Base-by-base conservation (phyloP, 2,329 filamentous ascomycete species). In the Didymella arachidicola region DNA sequence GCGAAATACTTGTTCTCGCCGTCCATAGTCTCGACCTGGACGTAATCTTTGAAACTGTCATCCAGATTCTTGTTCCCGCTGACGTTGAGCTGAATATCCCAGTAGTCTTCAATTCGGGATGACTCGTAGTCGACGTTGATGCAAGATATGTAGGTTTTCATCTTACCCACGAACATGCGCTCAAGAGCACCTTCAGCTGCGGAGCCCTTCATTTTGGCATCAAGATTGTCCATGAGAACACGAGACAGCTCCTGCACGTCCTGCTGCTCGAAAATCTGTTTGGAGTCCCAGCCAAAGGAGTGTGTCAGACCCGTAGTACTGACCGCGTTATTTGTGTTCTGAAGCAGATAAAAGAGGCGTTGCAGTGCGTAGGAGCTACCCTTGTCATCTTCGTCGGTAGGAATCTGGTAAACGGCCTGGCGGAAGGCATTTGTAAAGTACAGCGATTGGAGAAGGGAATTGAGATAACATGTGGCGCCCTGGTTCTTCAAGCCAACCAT, bases 1-100 rank as follows among this genome's bases (percentile, higher is more conserved):
- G 95, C 95, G 76, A 92, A 95, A 74, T 99, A 99, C 77, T 98
- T 96, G 81, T 99, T 99, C 76, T 99, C 96, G 39, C 95, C 95
- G 66, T 98, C 93, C 78, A 99, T 89, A 32, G 93, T 96, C 78
- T 99, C 95, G 34, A 97, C 94, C 72, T 96, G 89, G 67, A 99
- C 89, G 75, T 99, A 99, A 77, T 98, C 93, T 73, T 89, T 89
- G 82, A 99, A 98, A 73, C 94, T 98, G 70, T 96, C 93, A 63
- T 96, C 89, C 30, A 99, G 82, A 61, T 91, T 94, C 79, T 92
- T 93, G 83, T 97, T 97, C 30, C 93, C 93, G 63, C 91, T 90
- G 49, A 99, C 96, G 67, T 98, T 99, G 67, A 99, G 86, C 76
- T 99, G 95, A 60, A 99, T 92, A 75, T 99, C 95, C 95, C 95